Evolutionary conservation across 2,329 filamentous ascomycete genomes (phyloP).

Genomic region (Fusarium annulatum): DNA sequence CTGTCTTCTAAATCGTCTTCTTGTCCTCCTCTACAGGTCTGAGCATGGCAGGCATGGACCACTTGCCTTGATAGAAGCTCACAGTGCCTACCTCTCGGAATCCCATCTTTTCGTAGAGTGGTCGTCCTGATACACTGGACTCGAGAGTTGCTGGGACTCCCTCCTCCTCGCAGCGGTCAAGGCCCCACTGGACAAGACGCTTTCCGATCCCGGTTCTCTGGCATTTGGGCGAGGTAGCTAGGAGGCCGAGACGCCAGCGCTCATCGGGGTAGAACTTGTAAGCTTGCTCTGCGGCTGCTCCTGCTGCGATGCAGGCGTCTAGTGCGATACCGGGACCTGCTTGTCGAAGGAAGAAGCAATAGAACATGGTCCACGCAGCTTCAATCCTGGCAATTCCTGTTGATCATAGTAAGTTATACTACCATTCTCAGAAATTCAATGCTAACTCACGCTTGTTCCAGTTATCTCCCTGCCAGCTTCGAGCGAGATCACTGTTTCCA

Average conservation of each 20-base stretch:
- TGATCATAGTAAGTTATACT: fast-evolving
- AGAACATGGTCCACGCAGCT: background rate
- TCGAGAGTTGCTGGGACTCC: constrained; percentile 13
- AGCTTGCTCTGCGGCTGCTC: background rate
- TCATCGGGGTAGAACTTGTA: constrained; percentile 11
- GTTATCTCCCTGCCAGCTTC: constrained; percentile 31
- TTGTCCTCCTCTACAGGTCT: background rate
- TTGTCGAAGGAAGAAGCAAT: background rate
- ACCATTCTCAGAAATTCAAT: fast-evolving
- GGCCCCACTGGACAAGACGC: constrained; percentile 19
- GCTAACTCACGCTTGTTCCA: constrained; percentile 13
- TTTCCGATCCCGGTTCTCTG: constrained; percentile 21
- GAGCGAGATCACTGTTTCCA: constrained; percentile 23
- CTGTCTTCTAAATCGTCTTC: background rate
- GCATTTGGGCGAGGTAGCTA: constrained; percentile 18
- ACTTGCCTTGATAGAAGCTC: background rate
- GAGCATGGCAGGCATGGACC: constrained; percentile 8
- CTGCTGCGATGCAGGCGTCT: background rate
- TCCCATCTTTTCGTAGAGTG: constrained; percentile 21
- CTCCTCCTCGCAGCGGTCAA: constrained; percentile 27
- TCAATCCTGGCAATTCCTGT: constrained; percentile 7
- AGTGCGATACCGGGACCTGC: background rate
- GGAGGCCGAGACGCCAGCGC: constrained; percentile 18
- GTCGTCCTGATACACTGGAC: background rate
- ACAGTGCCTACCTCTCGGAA: background rate